A percentile compares a stretch with the other conserved stretches of the same genome.
Evolutionary conservation across 768 basidiomycete genomes (phyloP).

Genomic region (Leccinellum albellum): DNA sequence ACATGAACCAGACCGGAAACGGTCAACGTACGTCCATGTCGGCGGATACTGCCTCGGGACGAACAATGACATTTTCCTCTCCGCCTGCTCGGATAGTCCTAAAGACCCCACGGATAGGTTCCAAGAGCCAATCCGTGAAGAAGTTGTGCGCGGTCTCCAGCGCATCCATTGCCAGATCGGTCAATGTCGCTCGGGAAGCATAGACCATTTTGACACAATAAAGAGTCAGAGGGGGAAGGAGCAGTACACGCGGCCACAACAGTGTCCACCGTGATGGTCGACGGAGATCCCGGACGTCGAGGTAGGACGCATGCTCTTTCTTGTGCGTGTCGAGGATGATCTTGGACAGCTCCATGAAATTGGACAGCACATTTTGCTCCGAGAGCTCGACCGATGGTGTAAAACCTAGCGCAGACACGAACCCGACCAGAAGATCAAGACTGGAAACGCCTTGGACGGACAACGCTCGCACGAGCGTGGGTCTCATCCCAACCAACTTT

Average conservation of each 20-base stretch:
- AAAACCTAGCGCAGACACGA: conserved; percentile 18
- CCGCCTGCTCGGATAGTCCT: conserved; percentile 81
- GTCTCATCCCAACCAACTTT: conserved; percentile 51
- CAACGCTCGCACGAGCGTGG: conserved; percentile 37
- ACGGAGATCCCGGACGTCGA: conserved; percentile 40
- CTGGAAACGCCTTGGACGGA: conserved; percentile 2
- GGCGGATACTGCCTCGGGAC: conserved; percentile 75
- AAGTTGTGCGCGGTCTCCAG: conserved; percentile 69
- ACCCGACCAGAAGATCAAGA: conserved; percentile 19
- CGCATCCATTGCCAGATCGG: conserved; percentile 54
- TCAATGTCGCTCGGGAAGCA: conserved; percentile 55
- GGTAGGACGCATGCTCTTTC: conserved; percentile 26
- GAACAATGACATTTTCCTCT: conserved; percentile 71
- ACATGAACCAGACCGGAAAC: not conserved
- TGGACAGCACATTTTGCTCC: conserved; percentile 8
- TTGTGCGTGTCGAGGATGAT: conserved; percentile 26
- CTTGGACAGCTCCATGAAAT: conserved; percentile 17
- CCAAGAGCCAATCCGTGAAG: conserved; percentile 77
- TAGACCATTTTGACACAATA: conserved; percentile 51
- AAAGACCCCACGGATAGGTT: conserved; percentile 78
- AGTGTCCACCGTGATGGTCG: conserved; percentile 68
- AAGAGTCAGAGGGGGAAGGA: conserved; percentile 67
- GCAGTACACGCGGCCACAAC: conserved; percentile 77
- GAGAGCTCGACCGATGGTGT: conserved; percentile 14
- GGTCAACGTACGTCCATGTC: conserved; percentile 67